These are phyloP conservation scores for Hypocreales sp. DNA, from an alignment of 2,329 filamentous ascomycete genomes.

Conservation along the genomic window DNA sequence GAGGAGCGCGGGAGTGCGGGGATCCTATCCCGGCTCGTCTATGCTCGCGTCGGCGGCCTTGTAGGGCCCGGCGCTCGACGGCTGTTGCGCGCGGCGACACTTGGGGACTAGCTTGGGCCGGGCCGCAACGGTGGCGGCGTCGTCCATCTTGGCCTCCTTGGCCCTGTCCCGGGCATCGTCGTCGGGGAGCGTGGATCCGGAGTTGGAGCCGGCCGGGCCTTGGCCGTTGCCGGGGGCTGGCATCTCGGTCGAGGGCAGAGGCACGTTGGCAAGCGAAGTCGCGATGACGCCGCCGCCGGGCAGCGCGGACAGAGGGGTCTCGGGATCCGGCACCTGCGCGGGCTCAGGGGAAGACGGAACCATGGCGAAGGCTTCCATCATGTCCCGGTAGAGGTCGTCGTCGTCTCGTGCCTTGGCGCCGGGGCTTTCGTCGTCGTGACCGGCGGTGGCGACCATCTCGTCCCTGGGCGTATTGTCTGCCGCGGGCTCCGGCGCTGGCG, in stretches of 20 bases:
- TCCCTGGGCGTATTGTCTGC: no score
- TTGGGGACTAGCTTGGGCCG: constrained; percentile 1
- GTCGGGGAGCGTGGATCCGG: no score
- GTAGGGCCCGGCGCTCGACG: neutral
- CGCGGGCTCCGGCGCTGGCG: no score
- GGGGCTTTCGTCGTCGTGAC: neutral
- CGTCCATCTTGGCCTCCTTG: constrained; percentile 2
- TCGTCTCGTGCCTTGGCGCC: neutral
- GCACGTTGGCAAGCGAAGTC: no score
- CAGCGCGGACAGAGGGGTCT: neutral
- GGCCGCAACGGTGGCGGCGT: constrained; percentile 1
- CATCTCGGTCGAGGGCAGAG: no score
- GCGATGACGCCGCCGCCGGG: no score
- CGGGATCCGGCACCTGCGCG: neutral
- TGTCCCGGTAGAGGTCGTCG: neutral
- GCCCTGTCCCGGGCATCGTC: neutral
- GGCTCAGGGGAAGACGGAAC: neutral
- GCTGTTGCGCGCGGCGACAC: neutral
- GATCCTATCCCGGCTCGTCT: neutral
- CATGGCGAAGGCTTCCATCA: neutral
- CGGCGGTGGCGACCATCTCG: neutral
- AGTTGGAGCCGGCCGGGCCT: no score
- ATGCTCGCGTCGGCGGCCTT: neutral
- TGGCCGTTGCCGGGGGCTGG: neutral
- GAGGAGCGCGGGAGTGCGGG: neutral